Conservation (phyloP, 2,329 filamentous ascomycete genomes). For the Lachnellula suecica region DNA sequence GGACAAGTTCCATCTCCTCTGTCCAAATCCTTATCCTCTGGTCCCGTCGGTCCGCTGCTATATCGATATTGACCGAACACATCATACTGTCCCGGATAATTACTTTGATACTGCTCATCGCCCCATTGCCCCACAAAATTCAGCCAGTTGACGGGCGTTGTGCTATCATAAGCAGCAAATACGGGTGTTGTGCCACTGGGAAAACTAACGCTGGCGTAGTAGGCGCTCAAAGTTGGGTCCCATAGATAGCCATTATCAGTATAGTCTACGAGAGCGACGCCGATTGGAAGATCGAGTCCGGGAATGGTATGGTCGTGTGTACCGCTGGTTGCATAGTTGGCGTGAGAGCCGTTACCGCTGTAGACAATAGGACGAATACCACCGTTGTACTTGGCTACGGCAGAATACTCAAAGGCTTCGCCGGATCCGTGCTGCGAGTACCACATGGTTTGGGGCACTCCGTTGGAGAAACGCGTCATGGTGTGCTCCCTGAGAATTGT, state of each 20-base stretch:
- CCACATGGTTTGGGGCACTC: constrained; percentile 78
- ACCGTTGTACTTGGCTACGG: constrained; percentile 73
- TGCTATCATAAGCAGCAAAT: constrained; percentile 44
- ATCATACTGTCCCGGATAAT: constrained; percentile 38
- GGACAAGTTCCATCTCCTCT: constrained; percentile 1
- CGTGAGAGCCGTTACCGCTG: constrained; percentile 65
- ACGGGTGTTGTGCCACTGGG: constrained; percentile 16
- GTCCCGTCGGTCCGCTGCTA: constrained; percentile 55
- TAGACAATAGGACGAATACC: constrained; percentile 62
- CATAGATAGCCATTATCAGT: constrained; percentile 68
- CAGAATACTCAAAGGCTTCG: constrained; percentile 82
- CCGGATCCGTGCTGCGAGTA: constrained; percentile 86
- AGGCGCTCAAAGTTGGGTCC: constrained; percentile 58
- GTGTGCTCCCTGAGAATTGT: constrained; percentile 62
- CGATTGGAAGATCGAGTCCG: constrained; percentile 28
- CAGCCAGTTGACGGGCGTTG: constrained; percentile 70
- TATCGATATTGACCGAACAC: constrained; percentile 46
- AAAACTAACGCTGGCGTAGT: constrained; percentile 50
- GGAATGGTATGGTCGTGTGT: constrained; percentile 47
- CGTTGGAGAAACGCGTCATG: constrained; percentile 81
- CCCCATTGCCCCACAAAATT: constrained; percentile 47
- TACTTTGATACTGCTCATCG: constrained; percentile 40
- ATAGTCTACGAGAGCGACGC: constrained; percentile 53
- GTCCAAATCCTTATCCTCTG: constrained; percentile 54
- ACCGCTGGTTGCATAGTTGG: constrained; percentile 66